Conservation (phyloP, 2,329 filamentous ascomycete species). For the Alternaria alternata region DNA sequence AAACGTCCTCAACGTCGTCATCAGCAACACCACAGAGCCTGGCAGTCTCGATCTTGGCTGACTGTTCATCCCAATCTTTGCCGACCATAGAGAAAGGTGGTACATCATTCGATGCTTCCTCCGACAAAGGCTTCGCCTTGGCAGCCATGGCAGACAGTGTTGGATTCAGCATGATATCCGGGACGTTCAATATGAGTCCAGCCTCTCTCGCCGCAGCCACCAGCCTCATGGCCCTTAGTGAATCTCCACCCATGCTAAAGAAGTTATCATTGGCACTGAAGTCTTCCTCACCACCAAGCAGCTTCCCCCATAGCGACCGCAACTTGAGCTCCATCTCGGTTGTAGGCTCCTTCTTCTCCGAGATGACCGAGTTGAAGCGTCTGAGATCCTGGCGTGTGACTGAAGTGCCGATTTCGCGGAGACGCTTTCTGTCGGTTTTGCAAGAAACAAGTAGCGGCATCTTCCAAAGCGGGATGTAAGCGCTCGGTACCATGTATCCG, state of each 20-base stretch:
- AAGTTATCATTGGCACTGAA: slow-evolving; percentile 52
- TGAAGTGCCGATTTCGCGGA: slow-evolving; percentile 44
- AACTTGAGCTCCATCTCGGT: slow-evolving; percentile 44
- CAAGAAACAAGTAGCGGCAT: slow-evolving; percentile 48
- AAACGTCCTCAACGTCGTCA: slow-evolving; percentile 49
- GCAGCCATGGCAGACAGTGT: slow-evolving; percentile 57
- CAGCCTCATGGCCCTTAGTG: slow-evolving; percentile 63
- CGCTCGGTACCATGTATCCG: slow-evolving; percentile 48
- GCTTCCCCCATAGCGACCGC: slow-evolving; percentile 41
- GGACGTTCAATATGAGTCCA: slow-evolving; percentile 61
- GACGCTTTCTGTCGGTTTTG: slow-evolving; percentile 48
- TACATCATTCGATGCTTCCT: slow-evolving; percentile 32
- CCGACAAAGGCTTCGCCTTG: slow-evolving; percentile 35
- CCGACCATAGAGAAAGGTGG: slow-evolving; percentile 47
- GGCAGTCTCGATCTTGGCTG: slow-evolving; percentile 50
- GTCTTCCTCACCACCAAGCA: slow-evolving; percentile 44
- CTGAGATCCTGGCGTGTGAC: slow-evolving; percentile 45
- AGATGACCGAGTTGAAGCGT: slow-evolving; percentile 40
- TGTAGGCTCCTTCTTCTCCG: slow-evolving; percentile 55
- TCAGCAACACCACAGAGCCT: slow-evolving; percentile 39
- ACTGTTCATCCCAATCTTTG: slow-evolving; percentile 36
- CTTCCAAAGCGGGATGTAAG: slow-evolving; percentile 48
- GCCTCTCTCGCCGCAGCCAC: slow-evolving; percentile 62
- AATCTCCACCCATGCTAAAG: slow-evolving; percentile 60
- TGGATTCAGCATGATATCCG: slow-evolving; percentile 62